Evolutionary conservation across 805 yeast species (phyloP).

Genomic region (Nematodospora valgi): DNA sequence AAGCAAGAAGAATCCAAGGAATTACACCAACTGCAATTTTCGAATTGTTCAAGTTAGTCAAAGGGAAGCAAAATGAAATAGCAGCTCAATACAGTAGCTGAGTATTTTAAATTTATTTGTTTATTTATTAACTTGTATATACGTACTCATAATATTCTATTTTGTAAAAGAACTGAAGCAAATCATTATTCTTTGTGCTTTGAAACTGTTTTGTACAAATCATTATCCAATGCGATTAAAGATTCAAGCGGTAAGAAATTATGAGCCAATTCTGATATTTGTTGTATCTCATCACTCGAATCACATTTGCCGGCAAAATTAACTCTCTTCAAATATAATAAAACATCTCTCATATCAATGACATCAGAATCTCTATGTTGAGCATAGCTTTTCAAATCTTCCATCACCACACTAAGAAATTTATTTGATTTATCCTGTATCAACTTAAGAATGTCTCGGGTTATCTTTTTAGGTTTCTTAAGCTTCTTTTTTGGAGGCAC

Average conservation of each 20-base stretch:
- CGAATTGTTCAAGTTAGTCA: constrained; percentile 62
- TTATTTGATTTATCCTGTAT: constrained; percentile 28
- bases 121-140: constrained; percentile 17
- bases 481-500: constrained; percentile 8
- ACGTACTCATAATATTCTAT: constrained; percentile 10
- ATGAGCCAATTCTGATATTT: constrained; percentile 31
- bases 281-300: constrained; percentile 4
- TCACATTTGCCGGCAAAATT: constrained; percentile 14
- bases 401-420: constrained; percentile 27
- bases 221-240: constrained; percentile 22
- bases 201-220: constrained; percentile 4
- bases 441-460: constrained; percentile 14
- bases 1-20: constrained; percentile 92
- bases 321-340: constrained; percentile 31
- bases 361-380: constrained; percentile 23
- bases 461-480: constrained; percentile 4
- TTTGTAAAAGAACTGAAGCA: constrained; percentile 10
- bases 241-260: constrained; percentile 34
- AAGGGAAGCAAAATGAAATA: constrained; percentile 21
- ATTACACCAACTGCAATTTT: constrained; percentile 91
- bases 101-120: background rate
- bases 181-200: constrained; percentile 1
- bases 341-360: constrained; percentile 32
- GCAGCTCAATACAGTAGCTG: constrained; percentile 1
- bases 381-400: constrained; percentile 35